Base-by-base conservation (phyloP, 2,329 filamentous ascomycete genomes). In the Cercospora berteroae region DNA sequence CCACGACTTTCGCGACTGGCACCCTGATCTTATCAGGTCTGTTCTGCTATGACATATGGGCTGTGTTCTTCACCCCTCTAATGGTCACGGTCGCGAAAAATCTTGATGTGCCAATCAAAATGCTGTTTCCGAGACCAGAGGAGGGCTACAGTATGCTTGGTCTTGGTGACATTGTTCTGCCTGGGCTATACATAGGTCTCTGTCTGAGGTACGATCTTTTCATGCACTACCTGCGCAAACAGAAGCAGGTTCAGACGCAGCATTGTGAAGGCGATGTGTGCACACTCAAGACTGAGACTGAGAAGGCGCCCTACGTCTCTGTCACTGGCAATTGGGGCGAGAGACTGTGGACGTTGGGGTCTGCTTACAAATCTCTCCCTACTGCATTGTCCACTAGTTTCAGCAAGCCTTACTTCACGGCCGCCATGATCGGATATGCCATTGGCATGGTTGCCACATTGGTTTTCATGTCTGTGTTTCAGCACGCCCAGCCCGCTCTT, bases 11-110 rank as follows among this genome's bases (percentile, higher is more conserved):
- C 76, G 81, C 86, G 64, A 97, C 92, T 0, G 93, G 93, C 0
- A 90, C 90, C 6, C 79, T 94, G 52, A 88, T 98, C 9, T 83
- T 98, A 1, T 81, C 84, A 9, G 92, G 90, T 0, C 83, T 98
- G 0, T 98, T 98, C 81, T 88, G 96, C 75, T 99, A 99, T 76
- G 94, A 99, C 77, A 94, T 99, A 59, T 89, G 95, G 78, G 93
- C 94, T 84, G 92, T 95, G 5, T 95, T 95, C 77, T 95, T 90
- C 77, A 94, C 91, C 82, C 92, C 92, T 0, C 89, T 92, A 77
- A 95, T 95, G 92, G 84, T 94, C 6, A 92, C 90, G 0, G 92
- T 99, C 8, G 95, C 94, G 12, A 96, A 90, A 7, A 90, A 90
- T 48, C 83, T 99, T 27, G 94, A 99, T 72, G 91, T 94, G 0